These are phyloP conservation scores for Carpinus fangiana DNA, from an alignment of 306 rosid species.

Conservation along the genomic window DNA sequence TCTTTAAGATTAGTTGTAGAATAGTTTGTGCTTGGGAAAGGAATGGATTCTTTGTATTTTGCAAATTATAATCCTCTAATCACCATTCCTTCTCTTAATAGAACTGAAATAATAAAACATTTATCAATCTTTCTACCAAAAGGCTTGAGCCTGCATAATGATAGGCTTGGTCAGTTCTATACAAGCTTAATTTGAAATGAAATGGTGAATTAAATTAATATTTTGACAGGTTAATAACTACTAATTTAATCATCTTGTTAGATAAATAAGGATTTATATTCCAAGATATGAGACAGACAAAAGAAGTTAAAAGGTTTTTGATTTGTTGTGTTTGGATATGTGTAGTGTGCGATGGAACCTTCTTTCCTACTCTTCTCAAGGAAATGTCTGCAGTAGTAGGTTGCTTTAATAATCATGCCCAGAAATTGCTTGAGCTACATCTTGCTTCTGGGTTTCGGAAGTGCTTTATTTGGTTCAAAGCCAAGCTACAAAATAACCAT, in stretches of 20 bases:
- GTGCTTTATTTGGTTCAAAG: slow-evolving; percentile 69
- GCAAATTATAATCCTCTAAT: too few relatives aligned
- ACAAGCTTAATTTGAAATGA: too few relatives aligned
- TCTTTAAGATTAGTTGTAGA: too few relatives aligned
- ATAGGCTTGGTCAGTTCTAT: background rate
- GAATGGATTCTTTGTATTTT: too few relatives aligned
- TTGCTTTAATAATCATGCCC: too few relatives aligned
- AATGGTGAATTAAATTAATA: too few relatives aligned
- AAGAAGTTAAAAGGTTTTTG: background rate
- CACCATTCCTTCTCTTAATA: too few relatives aligned
- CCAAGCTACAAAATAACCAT: slow-evolving; percentile 49
- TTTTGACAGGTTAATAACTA: background rate
- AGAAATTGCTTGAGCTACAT: too few relatives aligned
- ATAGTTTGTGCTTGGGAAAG: too few relatives aligned
- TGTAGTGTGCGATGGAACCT: too few relatives aligned
- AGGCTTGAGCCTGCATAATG: background rate
- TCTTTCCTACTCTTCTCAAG: too few relatives aligned
- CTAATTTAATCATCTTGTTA: background rate
- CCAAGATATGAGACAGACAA: background rate
- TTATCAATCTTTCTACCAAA: background rate
- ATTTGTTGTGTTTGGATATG: slow-evolving; percentile 69
- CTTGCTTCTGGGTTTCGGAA: slow-evolving; percentile 77
- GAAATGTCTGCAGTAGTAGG: too few relatives aligned
- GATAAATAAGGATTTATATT: background rate
- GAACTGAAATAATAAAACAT: background rate